A percentile compares a stretch with the other conserved stretches of the same genome.
Evolutionary conservation across 306 rosid genomes (phyloP).

Genomic region (Pterocarpus macrocarpus): DNA sequence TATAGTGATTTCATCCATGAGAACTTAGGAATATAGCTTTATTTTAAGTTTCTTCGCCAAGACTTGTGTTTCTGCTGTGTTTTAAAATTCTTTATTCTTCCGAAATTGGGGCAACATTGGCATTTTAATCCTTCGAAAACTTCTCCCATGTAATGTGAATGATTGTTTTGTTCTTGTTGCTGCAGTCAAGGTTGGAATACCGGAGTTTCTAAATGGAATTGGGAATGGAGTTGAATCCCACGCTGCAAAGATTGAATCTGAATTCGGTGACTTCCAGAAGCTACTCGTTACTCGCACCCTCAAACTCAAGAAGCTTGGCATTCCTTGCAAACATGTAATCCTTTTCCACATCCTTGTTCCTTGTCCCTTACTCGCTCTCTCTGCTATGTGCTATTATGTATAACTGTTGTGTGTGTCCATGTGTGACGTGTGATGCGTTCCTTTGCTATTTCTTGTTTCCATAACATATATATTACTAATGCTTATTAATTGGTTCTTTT

Average conservation of each 20-base stretch:
- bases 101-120: no score
- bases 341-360: neutral
- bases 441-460: neutral
- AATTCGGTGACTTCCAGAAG: constrained; percentile 82
- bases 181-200: constrained; percentile 88
- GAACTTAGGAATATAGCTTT: neutral
- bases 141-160: neutral
- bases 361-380: neutral
- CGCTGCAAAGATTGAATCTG: constrained; percentile 78
- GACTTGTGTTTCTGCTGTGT: neutral
- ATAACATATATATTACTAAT: neutral
- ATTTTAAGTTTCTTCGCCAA: no score
- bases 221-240: constrained; percentile 86
- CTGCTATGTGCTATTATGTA: neutral
- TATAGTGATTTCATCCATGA: no score
- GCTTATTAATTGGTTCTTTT: no score
- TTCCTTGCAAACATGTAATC: constrained; percentile 87
- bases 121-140: neutral
- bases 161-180: constrained; percentile 28
- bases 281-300: constrained; percentile 85
- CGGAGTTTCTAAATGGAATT: constrained; percentile 80
- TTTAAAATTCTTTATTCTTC: no score
- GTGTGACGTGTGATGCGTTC: neutral
- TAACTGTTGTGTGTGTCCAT: neutral
- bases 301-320: constrained; percentile 79